phyloP scores from a whole-genome alignment of 2,329 filamentous ascomycete species.

The Aspergillus jensenii region DNA sequence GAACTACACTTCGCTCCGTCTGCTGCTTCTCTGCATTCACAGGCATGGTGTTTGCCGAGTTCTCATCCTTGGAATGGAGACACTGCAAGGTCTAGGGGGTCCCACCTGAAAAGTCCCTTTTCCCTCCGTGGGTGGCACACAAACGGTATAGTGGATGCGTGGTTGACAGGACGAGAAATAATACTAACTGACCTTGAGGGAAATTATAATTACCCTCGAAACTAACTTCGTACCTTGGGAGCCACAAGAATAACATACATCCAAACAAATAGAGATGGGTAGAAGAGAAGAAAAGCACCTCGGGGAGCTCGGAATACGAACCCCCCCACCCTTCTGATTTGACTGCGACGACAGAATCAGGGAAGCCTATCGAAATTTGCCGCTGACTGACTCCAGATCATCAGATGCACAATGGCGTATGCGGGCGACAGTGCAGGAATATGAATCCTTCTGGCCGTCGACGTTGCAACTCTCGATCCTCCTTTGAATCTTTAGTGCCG shows the following conservation, averaged over 20 bases:
- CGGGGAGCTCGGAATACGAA: background rate
- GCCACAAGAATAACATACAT: background rate
- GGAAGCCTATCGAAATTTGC: background rate
- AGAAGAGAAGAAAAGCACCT: background rate
- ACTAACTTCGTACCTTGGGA: slow-evolving; percentile 6
- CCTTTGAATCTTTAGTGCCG: slow-evolving; percentile 11
- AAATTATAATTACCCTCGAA: background rate
- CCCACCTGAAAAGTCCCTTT: slow-evolving; percentile 2
- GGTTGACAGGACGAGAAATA: background rate
- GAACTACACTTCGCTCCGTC: background rate
- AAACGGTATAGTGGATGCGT: slow-evolving; percentile 7
- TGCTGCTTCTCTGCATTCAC: background rate
- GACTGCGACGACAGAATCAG: background rate
- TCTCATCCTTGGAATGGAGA: slow-evolving; percentile 2
- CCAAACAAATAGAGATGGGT: background rate
- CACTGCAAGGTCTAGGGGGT: slow-evolving; percentile 1
- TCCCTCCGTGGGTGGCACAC: slow-evolving; percentile 5
- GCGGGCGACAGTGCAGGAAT: slow-evolving; percentile 3
- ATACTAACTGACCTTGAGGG: background rate
- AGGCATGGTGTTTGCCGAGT: background rate
- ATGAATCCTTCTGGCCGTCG: background rate
- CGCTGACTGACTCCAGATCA: slow-evolving; percentile 8
- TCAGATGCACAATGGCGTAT: slow-evolving; percentile 21
- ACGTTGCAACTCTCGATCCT: slow-evolving; percentile 8
- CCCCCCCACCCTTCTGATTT: background rate